These are phyloP conservation scores for Nemania sp. DNA, from an alignment of 2,329 filamentous ascomycete genomes.

Conservation along the genomic window DNA sequence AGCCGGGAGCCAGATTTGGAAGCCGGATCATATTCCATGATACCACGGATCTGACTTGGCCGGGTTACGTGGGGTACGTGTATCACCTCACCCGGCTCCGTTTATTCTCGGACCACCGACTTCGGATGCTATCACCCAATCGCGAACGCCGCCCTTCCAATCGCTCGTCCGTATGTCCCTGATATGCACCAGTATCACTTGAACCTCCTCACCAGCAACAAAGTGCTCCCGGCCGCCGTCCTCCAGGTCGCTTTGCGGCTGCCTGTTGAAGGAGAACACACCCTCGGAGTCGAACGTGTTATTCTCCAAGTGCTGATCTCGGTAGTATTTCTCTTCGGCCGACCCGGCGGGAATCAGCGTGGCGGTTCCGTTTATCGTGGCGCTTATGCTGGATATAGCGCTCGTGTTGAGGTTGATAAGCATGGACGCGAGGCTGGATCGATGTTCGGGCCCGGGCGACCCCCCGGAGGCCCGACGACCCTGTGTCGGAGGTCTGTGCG, in stretches of 20 bases:
- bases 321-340: slow-evolving; percentile 84
- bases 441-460: slow-evolving; percentile 66
- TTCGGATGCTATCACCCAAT: slow-evolving; percentile 59
- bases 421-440: slow-evolving; percentile 78
- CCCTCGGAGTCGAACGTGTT: slow-evolving; percentile 78
- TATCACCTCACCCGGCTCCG: slow-evolving; percentile 19
- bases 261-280: slow-evolving; percentile 48
- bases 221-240: slow-evolving; percentile 67
- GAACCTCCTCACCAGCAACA: slow-evolving; percentile 80
- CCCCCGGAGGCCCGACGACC: slow-evolving; percentile 61
- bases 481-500: slow-evolving; percentile 82
- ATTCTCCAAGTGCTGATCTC: slow-evolving; percentile 82
- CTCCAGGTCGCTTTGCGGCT: slow-evolving; percentile 43
- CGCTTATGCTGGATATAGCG: slow-evolving; percentile 84
- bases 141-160: slow-evolving; percentile 91
- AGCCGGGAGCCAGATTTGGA: too few relatives aligned
- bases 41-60: background rate
- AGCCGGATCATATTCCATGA: background rate
- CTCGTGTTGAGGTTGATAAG: slow-evolving; percentile 91
- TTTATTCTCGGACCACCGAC: slow-evolving; percentile 10
- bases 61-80: background rate
- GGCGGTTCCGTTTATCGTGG: slow-evolving; percentile 90
- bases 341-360: slow-evolving; percentile 72
- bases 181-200: slow-evolving; percentile 85
- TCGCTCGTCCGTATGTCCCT: slow-evolving; percentile 86